Evolutionary conservation across 1,139 yeast species (phyloP), one percentile per base, ranked within the genome.

Genomic region (Candida sanyaensis): DNA sequence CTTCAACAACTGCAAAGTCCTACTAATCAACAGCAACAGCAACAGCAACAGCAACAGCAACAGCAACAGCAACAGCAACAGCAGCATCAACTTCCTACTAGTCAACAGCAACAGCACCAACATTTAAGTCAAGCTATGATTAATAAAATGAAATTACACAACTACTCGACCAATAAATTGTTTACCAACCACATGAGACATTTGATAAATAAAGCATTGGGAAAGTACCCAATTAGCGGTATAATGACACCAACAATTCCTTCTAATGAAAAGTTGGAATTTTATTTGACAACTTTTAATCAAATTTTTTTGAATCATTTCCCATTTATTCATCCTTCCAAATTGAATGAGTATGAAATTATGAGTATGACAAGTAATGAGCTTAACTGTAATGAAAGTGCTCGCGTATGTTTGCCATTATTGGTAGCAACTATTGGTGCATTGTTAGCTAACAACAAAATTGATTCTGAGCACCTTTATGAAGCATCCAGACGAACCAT

Each of bases 401-500:
- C 80, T 2, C 59, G 79, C 34, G 85, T 83, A 13, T 86, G 93
- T 62, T 65, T 87, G 42, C 93, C 95, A 0, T 69, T 87, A 32
- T 71, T 86, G 50, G 74, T 85, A 50, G 90, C 90, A 1, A 83
- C 92, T 0, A 76, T 86, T 47, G 95, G 95, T 12, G 90, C 93
- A 0, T 70, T 86, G 28, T 77, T 83, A 48, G 76, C 83, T 3
- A 81, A 80, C 57, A 75, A 73, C 51, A 80, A 81, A 53, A 73
- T 71, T 50, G 86, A 81, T 54, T 79, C 86, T 5, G 83, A 85
- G 47, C 83, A 80, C 54, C 65, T 87, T 43, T 86, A 86, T 61
- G 93, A 87, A 57, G 88, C 88, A 9, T 84, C 90, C 29, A 77
- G 93, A 64, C 73, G 93, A 56, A 83, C 88, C 26, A 80, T 87